Base-by-base conservation (phyloP, 768 basidiomycete genomes). In the Hebeloma cylindrosporum region DNA sequence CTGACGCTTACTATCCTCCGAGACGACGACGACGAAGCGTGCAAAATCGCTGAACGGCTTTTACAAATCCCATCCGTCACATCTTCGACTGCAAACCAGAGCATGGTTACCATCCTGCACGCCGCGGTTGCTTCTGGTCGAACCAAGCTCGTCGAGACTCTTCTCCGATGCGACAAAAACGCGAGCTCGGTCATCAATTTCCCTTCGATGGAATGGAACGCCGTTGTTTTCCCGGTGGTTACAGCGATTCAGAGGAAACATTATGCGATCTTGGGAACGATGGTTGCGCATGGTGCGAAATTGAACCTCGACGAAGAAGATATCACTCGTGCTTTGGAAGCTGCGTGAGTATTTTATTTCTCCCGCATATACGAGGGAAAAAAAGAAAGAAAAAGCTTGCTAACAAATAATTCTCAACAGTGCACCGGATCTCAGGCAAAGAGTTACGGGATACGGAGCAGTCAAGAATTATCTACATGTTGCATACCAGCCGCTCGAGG, bases 251-350 rank as follows among this genome's bases (percentile, higher is more conserved):
- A 50, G 11, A 49, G 50, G 22, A 47, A 60, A 11, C 50, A 65
- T 27, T 71, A 71, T 48, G 61, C 68, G 3, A 65, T 67, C 36
- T 25, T 75, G 2, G 66, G 67, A 0, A 47, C 67, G 7, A 45
- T 75, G n/a, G 48, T 73, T 10, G 72, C 74, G 1, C 59, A 73
- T 52, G 74, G 71, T 3, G 72, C 60, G 2, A 72, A 71, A 44
- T 13, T 72, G 20, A 47, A 51, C 1, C 54, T 69, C 1, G 54
- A 60, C 0, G 65, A 66, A 31, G 66, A 68, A 14, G 70, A 73
- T 43, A 45, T 73, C 9, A 64, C 59, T 17, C 55, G 59, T n/a
- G 65, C 67, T 3, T 52, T 59, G 21, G 63, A 65, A n/a, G 50
- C 58, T 28, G 63, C 55, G 73, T 71, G 43, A 41, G 65, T 59